Percentiles rank a stretch among this genome's conserved stretches.
These are phyloP conservation scores for Ceratonia siliqua DNA, from an alignment of 306 rosid genomes.

Conservation along the genomic window DNA sequence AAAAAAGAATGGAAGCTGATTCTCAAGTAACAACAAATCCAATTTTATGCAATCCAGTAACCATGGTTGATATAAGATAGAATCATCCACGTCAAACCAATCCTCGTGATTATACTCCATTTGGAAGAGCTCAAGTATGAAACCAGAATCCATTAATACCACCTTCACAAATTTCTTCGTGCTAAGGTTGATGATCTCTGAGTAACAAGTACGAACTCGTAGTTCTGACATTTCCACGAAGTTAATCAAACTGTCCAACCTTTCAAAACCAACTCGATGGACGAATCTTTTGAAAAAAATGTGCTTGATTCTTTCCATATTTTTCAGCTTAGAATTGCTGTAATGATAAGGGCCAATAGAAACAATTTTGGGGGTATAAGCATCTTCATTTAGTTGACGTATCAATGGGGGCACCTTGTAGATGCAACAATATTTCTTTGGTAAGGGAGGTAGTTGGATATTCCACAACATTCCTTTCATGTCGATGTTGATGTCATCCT, in stretches of 20 bases:
- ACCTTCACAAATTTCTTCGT: not conserved
- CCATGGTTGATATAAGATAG: not conserved
- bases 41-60: rapidly evolving
- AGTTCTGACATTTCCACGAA: not conserved
- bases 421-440: not conserved
- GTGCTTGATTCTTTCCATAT: not conserved
- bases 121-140: not conserved
- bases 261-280: not conserved
- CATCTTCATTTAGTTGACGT: not conserved
- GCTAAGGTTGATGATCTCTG: not conserved
- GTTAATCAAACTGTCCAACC: too few species aligned
- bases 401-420: not conserved
- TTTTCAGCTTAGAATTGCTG: not conserved
- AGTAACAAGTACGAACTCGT: not conserved
- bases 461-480: not conserved
- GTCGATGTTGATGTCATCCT: not conserved
- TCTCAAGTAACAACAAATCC: slow-evolving; percentile 7
- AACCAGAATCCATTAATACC: not conserved
- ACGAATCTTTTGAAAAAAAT: not conserved
- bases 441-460: too few species aligned
- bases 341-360: slow-evolving; percentile 6
- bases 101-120: rapidly evolving
- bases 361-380: not conserved
- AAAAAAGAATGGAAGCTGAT: slow-evolving; percentile 27
- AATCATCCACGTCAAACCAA: too few species aligned